phyloP scores from a whole-genome alignment of 176 grass and related monocot genomes.

The Aegilops bicornis region DNA sequence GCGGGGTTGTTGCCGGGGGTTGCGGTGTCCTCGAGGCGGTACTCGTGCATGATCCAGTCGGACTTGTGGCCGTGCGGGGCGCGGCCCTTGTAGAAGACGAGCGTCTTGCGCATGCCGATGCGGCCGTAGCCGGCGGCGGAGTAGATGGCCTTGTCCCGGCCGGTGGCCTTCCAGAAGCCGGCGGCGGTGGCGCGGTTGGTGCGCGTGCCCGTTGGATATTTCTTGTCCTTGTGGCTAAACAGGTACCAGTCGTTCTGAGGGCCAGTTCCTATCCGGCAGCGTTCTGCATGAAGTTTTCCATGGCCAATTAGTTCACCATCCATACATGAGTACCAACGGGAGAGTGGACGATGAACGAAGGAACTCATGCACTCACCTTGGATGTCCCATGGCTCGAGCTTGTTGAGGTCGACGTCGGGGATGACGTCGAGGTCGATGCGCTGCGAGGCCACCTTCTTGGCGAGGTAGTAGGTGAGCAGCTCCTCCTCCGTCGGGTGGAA shows the following conservation, averaged over 20 bases:
- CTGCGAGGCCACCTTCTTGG: no score
- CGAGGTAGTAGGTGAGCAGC: no score
- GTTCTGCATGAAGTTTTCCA: constrained; percentile 36
- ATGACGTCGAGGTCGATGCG: no score
- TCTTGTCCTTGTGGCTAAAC: constrained; percentile 97
- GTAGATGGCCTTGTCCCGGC: constrained; percentile 90
- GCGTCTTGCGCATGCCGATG: constrained; percentile 92
- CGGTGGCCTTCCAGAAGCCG: constrained; percentile 98
- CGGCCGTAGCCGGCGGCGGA: constrained; percentile 47
- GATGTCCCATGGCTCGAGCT: no score
- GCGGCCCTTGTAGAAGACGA: constrained; percentile 88
- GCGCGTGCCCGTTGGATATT: constrained; percentile 84
- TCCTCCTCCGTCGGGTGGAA: no score
- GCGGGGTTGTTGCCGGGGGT: not conserved
- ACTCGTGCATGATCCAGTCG: constrained; percentile 99
- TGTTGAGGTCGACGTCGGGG: no score
- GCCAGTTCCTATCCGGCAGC: constrained; percentile 62
- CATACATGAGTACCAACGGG: no score
- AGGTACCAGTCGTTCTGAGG: constrained; percentile 95
- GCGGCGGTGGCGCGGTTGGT: constrained; percentile 79
- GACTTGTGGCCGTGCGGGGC: constrained; percentile 83
- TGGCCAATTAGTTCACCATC: not conserved
- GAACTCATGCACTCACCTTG: not conserved
- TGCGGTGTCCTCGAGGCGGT: constrained; percentile 70
- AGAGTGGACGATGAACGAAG: no score